Evolutionary conservation across 176 grass and related monocot genomes (phyloP).

Genomic region (Oryza meridionalis): DNA sequence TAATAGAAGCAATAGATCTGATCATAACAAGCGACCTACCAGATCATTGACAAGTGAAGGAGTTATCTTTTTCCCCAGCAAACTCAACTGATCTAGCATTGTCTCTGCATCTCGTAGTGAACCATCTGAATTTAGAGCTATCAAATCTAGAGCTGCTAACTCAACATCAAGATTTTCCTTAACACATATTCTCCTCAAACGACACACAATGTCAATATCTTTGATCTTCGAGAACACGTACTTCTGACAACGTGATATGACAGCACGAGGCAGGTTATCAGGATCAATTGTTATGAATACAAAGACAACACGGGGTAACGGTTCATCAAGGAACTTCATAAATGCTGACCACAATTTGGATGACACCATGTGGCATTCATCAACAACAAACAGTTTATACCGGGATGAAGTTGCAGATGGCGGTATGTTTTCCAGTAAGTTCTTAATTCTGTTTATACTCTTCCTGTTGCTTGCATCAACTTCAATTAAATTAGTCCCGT

Average conservation of each 20-base stretch:
- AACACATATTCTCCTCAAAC: constrained; percentile 57
- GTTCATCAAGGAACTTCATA: constrained; percentile 72
- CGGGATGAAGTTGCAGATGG: constrained; percentile 41
- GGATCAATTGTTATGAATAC: constrained; percentile 65
- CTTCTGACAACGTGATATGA: constrained; percentile 68
- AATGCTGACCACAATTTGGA: constrained; percentile 66
- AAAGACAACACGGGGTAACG: constrained; percentile 54
- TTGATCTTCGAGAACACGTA: constrained; percentile 66
- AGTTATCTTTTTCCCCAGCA: constrained; percentile 68
- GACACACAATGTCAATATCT: constrained; percentile 62
- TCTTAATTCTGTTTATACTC: constrained; percentile 57
- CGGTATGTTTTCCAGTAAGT: constrained; percentile 55
- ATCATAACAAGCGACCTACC: constrained; percentile 34
- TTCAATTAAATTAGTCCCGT: constrained; percentile 58
- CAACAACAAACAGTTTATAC: constrained; percentile 66
- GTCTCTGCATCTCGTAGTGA: constrained; percentile 73
- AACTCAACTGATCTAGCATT: constrained; percentile 66
- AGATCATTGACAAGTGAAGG: constrained; percentile 73
- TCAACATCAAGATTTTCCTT: constrained; percentile 74
- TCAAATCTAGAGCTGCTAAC: constrained; percentile 66
- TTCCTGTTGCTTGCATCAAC: constrained; percentile 79
- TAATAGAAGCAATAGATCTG: not conserved
- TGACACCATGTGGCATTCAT: constrained; percentile 68
- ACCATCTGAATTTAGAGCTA: constrained; percentile 71
- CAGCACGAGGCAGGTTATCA: constrained; percentile 53